These are phyloP conservation scores for Diaporthe humulicola DNA, from an alignment of 2,329 filamentous ascomycete species.

Conservation along the genomic window DNA sequence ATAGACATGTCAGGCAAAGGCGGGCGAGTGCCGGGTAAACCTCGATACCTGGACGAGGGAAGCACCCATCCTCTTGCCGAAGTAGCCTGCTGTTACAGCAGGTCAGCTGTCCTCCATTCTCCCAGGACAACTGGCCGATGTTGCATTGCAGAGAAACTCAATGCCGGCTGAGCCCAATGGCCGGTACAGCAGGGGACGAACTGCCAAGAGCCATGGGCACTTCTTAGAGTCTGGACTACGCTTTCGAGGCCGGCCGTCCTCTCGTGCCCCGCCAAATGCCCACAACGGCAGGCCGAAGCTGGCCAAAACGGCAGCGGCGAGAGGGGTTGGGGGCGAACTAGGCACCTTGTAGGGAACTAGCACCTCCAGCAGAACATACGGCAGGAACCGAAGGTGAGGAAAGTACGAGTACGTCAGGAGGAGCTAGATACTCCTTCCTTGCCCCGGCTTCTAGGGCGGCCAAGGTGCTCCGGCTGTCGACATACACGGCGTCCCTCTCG, in stretches of 20 bases:
- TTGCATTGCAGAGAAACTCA: conserved; percentile 35
- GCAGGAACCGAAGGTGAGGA: background rate
- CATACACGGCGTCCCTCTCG: background rate
- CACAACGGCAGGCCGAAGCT: conserved; percentile 28
- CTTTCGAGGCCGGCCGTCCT: background rate
- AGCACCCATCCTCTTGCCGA: background rate
- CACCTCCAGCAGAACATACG: background rate
- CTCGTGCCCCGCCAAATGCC: conserved; percentile 19
- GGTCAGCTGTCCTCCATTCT: background rate
- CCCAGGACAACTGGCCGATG: conserved; percentile 16
- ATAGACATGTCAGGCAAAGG: background rate
- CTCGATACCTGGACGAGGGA: background rate
- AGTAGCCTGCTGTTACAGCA: background rate
- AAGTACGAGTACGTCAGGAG: background rate
- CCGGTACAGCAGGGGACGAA: background rate
- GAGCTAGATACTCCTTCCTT: conserved; percentile 26
- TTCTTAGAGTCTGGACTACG: background rate
- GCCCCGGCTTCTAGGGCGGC: conserved; percentile 3
- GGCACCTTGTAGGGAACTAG: background rate
- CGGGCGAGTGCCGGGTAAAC: background rate
- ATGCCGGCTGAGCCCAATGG: background rate
- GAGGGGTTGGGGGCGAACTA: background rate
- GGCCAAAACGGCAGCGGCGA: background rate
- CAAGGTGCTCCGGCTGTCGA: background rate
- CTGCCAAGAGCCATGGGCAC: conserved; percentile 12